phyloP scores from a whole-genome alignment of 1,284 basidiomycete genomes.

The Ustilago trichophora region DNA sequence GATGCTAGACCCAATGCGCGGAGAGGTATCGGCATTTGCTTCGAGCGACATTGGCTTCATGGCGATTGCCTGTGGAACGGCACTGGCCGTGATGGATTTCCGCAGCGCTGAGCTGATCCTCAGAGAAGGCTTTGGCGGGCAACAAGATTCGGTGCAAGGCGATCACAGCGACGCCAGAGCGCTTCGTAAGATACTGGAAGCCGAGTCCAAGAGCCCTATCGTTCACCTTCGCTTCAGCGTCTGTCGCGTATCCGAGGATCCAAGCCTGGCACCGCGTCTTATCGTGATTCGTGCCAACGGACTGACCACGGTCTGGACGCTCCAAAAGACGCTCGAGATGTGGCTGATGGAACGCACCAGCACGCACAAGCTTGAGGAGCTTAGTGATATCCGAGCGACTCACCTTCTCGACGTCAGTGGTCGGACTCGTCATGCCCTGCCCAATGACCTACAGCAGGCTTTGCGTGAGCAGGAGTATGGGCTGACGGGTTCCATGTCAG shows the following conservation, averaged over 20 bases:
- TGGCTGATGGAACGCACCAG: slow-evolving; percentile 53
- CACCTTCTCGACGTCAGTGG: slow-evolving; percentile 52
- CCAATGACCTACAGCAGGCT: slow-evolving; percentile 46
- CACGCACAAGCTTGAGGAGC: slow-evolving; percentile 42
- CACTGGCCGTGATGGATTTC: slow-evolving; percentile 59
- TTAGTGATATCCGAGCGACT: slow-evolving; percentile 16
- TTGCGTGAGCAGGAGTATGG: slow-evolving; percentile 46
- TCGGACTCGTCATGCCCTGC: slow-evolving; percentile 28
- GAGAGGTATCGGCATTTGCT: slow-evolving; percentile 46
- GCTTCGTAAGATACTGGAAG: slow-evolving; percentile 43
- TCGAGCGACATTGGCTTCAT: slow-evolving; percentile 58
- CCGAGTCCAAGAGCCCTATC: slow-evolving; percentile 52
- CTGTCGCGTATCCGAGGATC: slow-evolving; percentile 48
- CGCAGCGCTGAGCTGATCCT: slow-evolving; percentile 56
- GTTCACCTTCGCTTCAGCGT: slow-evolving; percentile 48
- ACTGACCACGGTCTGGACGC: slow-evolving; percentile 55
- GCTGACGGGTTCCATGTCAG: slow-evolving; percentile 1
- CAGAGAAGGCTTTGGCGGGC: slow-evolving; percentile 55
- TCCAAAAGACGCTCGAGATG: slow-evolving; percentile 47
- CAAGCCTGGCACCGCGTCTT: slow-evolving; percentile 53
- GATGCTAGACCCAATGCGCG: slow-evolving; percentile 53
- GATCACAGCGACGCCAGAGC: slow-evolving; percentile 18
- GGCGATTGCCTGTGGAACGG: slow-evolving; percentile 53
- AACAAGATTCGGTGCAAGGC: slow-evolving; percentile 8
- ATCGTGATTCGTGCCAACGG: slow-evolving; percentile 53